Evolutionary conservation across 83 land plant genomes (phyloP), one percentile per base, ranked within the genome.

Genomic region (Picea mariana): DNA sequence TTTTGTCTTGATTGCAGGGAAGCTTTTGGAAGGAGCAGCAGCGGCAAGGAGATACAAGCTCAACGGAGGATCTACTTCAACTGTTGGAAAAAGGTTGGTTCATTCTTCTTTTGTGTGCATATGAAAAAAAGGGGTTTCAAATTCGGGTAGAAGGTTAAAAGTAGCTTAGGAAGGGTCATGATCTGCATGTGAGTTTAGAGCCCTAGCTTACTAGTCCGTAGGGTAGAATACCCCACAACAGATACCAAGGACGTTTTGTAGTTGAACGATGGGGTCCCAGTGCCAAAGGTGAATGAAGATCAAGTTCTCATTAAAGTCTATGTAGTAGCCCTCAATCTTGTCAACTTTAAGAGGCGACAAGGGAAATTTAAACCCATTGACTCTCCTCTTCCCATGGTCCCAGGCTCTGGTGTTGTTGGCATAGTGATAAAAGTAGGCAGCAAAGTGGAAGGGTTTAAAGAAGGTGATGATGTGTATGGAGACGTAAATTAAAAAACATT

Each of bases 381-480:
- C 83, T 94, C 97, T 27, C 91, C 95, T 23, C 88, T 93, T 64
- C 97, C 97, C n/a, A 95, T 94, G 16, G 95, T 96, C 82, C 97
- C 97, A 58, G 98, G 98, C 20, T 96, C 92, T 85, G 98, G 94
- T 84, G 98, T 92, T 34, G 90, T 97, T 49, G 98, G 99, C 1
- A 85, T 93, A 65, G 96, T 96, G 62, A 92, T 93, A 9, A 95
- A 95, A 78, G 96, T 91, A 27, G 99, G 99, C 9, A 92, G 90
- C 65, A 85, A 89, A 82, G 98, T 96, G 26, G 85, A 91, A 65
- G 83, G 61, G 12, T 86, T 96, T 3, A 96, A 96, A 84, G 95
- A 86, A 89, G 99, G 99, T 11, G 98, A 96, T 87, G 96, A 95
- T 82, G 98, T 96, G 34, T 96, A 96, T 82, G 99, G 96, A n/a